A percentile compares a stretch with the other conserved stretches of the same genome.
Evolutionary conservation across 208 protist genomes (phyloP).

Genomic region (Leptomonas pyrrhocoris): DNA sequence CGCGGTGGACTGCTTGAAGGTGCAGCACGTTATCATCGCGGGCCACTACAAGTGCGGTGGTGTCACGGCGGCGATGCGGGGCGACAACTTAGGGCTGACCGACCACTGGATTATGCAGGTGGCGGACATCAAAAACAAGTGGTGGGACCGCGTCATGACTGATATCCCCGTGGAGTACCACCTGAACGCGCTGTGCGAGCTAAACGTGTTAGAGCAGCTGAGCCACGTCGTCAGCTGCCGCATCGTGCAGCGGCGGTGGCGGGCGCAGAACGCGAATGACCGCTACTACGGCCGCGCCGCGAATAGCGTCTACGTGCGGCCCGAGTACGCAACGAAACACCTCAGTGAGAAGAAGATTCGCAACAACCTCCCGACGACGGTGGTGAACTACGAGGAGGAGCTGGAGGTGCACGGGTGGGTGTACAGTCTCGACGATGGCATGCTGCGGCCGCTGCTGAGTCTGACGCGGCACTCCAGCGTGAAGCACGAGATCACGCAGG

Average conservation of each 20-base stretch:
- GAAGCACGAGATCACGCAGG: constrained; percentile 46
- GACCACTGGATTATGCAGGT: constrained; percentile 87
- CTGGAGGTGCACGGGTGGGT: constrained; percentile 82
- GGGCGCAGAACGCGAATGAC: constrained; percentile 51
- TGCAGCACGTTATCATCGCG: constrained; percentile 93
- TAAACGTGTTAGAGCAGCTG: constrained; percentile 81
- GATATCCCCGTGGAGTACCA: constrained; percentile 51
- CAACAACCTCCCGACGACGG: constrained; percentile 2
- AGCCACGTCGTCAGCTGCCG: constrained; percentile 67
- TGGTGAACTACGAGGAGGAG: constrained; percentile 30
- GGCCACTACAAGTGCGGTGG: constrained; percentile 95
- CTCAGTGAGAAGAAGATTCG: constrained; percentile 7
- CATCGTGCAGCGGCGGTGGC: constrained; percentile 61
- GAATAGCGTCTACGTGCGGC: constrained; percentile 14
- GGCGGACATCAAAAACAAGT: constrained; percentile 61
- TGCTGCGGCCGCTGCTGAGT: constrained; percentile 63
- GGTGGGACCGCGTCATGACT: constrained; percentile 56
- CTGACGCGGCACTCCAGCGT: constrained; percentile 55
- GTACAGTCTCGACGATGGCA: constrained; percentile 69
- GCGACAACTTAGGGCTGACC: constrained; percentile 54
- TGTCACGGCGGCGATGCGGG: constrained; percentile 74
- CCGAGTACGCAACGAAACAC: constrained; percentile 6
- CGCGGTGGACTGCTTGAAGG: constrained; percentile 92
- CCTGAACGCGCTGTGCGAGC: constrained; percentile 69
- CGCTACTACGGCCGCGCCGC: constrained; percentile 27